Evolutionary conservation across 345 rosid genomes (phyloP), one percentile per base, ranked within the genome.

Genomic region (Rubroshorea leprosula): DNA sequence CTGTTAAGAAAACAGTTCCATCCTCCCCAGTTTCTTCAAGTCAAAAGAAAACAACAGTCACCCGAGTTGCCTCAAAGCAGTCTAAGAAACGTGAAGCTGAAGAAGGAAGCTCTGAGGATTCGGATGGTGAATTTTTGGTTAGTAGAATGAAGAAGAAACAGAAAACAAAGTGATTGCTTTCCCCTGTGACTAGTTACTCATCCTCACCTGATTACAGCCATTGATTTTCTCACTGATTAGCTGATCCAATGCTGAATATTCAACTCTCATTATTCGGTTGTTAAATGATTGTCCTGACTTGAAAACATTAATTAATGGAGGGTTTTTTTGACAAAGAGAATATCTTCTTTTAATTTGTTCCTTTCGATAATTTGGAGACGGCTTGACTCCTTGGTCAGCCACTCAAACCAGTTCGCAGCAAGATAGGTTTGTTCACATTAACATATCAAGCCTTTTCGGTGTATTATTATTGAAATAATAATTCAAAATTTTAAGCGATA

Each of bases 31-130:
- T 66, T 55, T 73, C 77, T 59, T 65, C 78, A 10, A 50, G 48
- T 12, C 76, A 71, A 62, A 84, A 73, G 80, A 84, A 82, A 73
- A 73, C 56, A 6, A 57, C 49, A 11, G 77, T 57, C 27, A 53
- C 79, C 15, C 82, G 75, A 54, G 75, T 22, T 39, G 57, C 65
- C 31, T 19, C 56, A 5, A 76, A 78, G 72, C 76, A 76, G 63
- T 15, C 79, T 0, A 84, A 73, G 77, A 85, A 80, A 65, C 77
- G 82, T 61, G 85, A 80, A 76, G 61, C 53, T 23, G 76, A 54
- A 11, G 75, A 76, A 43, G 83, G 56, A 39, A 77, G 76, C 61
- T 63, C 71, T 0, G 89, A 79, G 6, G 41, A 69, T 43, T 83
- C 86, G 10, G 92, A 89, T 27, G 78, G 77, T 3, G 89, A 90